Evolutionary conservation across 306 rosid species (phyloP).

Genomic region (Cicer bijugum): DNA sequence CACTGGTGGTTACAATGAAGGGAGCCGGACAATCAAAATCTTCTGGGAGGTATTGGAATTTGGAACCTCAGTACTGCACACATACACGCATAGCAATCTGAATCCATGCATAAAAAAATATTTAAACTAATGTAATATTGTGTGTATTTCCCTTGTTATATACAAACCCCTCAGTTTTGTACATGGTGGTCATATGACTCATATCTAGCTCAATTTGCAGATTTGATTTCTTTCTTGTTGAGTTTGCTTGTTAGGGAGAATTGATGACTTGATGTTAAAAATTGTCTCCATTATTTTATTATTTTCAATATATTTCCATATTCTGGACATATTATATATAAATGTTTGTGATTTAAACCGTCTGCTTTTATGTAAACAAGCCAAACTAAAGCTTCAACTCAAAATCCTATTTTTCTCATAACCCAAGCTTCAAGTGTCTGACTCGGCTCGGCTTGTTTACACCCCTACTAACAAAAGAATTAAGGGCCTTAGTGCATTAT

Average conservation of each 20-base stretch:
- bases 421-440: neutral
- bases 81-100: neutral
- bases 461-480: neutral
- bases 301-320: slow-evolving; percentile 22
- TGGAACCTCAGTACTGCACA: slow-evolving; percentile 17
- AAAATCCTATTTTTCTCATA: neutral
- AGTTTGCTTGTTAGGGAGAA: slow-evolving; percentile 22
- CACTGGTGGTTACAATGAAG: slow-evolving; percentile 89
- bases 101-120: neutral
- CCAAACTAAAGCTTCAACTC: neutral
- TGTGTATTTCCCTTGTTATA: slow-evolving; percentile 2
- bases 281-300: slow-evolving; percentile 1
- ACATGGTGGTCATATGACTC: slow-evolving; percentile 1
- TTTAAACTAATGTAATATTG: neutral
- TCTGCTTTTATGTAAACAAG: neutral
- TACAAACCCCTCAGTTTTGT: neutral
- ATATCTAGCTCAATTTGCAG: slow-evolving; percentile 9
- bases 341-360: neutral
- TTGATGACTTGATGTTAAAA: slow-evolving; percentile 4
- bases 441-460: neutral
- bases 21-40: slow-evolving; percentile 79
- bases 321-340: neutral
- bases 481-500: neutral
- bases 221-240: slow-evolving; percentile 20
- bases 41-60: slow-evolving; percentile 88